Base-by-base conservation (phyloP, 768 basidiomycete species). In the Tylopilus plumbeoviolaceoides region DNA sequence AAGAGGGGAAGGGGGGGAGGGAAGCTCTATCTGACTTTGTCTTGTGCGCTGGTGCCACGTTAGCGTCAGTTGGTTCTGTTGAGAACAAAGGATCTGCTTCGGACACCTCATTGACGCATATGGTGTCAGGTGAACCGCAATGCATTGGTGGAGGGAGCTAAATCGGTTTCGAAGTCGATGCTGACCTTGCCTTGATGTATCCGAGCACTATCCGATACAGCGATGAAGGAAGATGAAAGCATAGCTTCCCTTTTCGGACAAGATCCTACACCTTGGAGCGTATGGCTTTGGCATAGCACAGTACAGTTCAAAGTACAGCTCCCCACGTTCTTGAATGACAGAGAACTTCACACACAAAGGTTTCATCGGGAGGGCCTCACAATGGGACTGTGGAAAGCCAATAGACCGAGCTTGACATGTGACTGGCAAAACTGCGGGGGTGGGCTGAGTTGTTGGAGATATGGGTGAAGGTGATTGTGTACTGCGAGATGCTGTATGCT, bases 211-310 rank as follows among this genome's bases (percentile, higher is more conserved):
- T n/a, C n/a, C n/a, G 69, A 72, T 62, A 70, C 76, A 58, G 63
- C 59, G 59, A 80, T 75, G 50, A 65, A 68, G 44, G 71, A 66
- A 54, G 73, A 61, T 5, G 73, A 72, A 45, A 77, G 28, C 77
- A 77, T n/a, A 65, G 60, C 54, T 74, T 75, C 50, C 86, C 84
- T 57, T 75, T 71, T 1, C 59, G 69, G 45, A 81, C 72, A 9
- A 91, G 73, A 43, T 84, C 82, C 1, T 88, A 83, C 11, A 94
- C 71, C 65, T 81, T 85, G 25, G 73, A 64, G 6, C 89, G 84
- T n/a, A 91, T 78, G 4, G 87, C 89, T 68, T 92, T 90, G 12
- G 95, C 73, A 65, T 94, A 95, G 65, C 92, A 91, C 0, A 92
- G 71, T 0, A 92, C 92, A 0, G 91, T 89, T 65, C 94, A 91